phyloP scores from a whole-genome alignment of 1,284 basidiomycete genomes.

The Malassezia furfur region DNA sequence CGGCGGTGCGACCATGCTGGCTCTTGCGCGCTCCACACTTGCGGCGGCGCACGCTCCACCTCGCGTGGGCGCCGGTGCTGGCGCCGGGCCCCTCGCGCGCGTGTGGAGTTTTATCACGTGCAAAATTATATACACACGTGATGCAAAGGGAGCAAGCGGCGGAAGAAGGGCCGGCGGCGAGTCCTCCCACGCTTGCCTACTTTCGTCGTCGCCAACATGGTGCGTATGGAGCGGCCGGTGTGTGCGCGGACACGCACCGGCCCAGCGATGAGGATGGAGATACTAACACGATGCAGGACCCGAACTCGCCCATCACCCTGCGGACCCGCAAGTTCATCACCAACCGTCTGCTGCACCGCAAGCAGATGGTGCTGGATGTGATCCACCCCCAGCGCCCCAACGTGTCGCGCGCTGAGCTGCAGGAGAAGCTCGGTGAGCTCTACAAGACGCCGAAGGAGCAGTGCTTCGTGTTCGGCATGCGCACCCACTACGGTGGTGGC shows the following conservation, averaged over 20 bases:
- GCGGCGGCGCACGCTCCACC: not conserved
- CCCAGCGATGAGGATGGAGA: not conserved
- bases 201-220: slow-evolving; percentile 19
- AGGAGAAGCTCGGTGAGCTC: slow-evolving; percentile 74
- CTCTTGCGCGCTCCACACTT: not conserved
- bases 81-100: not conserved
- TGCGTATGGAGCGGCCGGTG: slow-evolving; percentile 1
- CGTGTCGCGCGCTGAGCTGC: slow-evolving; percentile 83
- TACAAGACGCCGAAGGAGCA: slow-evolving; percentile 60
- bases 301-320: slow-evolving; percentile 82
- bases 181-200: slow-evolving; percentile 2
- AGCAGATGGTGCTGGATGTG: slow-evolving; percentile 70
- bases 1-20: slow-evolving; percentile 26
- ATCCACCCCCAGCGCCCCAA: slow-evolving; percentile 92
- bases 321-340: slow-evolving; percentile 99
- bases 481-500: slow-evolving; percentile 97
- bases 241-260: not conserved
- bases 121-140: slow-evolving; percentile 15
- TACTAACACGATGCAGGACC: slow-evolving; percentile 53
- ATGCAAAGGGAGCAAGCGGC: not conserved
- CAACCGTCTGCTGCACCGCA: slow-evolving; percentile 89
- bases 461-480: slow-evolving; percentile 56
- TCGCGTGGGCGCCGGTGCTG: not conserved
- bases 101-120: slow-evolving; percentile 3
- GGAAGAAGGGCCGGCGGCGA: slow-evolving; percentile 8